Conservation (phyloP, 2,329 filamentous ascomycete genomes). For the Nigrospora oryzae region DNA sequence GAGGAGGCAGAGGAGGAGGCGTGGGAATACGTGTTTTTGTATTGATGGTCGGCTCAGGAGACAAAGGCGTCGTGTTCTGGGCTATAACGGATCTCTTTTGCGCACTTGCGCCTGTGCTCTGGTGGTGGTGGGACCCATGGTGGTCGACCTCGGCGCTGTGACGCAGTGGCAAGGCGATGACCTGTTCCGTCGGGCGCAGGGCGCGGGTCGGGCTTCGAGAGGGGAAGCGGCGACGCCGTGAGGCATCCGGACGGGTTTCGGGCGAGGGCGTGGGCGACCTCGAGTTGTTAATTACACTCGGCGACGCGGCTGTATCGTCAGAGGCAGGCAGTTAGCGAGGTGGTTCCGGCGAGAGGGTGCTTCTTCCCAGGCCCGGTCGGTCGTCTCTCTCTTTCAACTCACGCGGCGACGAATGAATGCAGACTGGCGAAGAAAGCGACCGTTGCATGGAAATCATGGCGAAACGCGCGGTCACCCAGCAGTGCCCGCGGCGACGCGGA, state of each 20-base stretch:
- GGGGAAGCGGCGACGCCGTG: slow-evolving; percentile 40
- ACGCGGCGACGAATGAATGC: slow-evolving; percentile 49
- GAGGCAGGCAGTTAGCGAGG: slow-evolving; percentile 3
- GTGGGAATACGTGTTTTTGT: not conserved
- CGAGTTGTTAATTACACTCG: slow-evolving; percentile 41
- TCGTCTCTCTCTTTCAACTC: slow-evolving; percentile 29
- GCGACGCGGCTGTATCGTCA: slow-evolving; percentile 35
- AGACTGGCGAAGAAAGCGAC: slow-evolving; percentile 54
- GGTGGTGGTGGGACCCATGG: slow-evolving; percentile 20
- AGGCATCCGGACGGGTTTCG: slow-evolving; percentile 40
- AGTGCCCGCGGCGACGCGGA: slow-evolving; percentile 19
- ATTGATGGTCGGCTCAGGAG: slow-evolving; percentile 4
- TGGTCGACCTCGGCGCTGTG: slow-evolving; percentile 32
- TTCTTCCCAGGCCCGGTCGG: too few relatives aligned
- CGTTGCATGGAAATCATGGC: slow-evolving; percentile 56
- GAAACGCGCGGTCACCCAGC: slow-evolving; percentile 28
- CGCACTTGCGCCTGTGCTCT: slow-evolving; percentile 25
- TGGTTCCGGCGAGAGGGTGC: not conserved
- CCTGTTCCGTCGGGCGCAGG: slow-evolving; percentile 34
- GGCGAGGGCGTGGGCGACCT: slow-evolving; percentile 47
- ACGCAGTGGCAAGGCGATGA: slow-evolving; percentile 32
- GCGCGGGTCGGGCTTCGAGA: slow-evolving; percentile 40
- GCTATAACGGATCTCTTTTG: slow-evolving; percentile 41
- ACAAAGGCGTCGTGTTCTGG: slow-evolving; percentile 23
- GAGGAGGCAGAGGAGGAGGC: slow-evolving; percentile 7